Percentiles rank a stretch among this genome's conserved stretches.
Conservation (phyloP, 805 yeast genomes). For the Cephaloascus albidus region DNA sequence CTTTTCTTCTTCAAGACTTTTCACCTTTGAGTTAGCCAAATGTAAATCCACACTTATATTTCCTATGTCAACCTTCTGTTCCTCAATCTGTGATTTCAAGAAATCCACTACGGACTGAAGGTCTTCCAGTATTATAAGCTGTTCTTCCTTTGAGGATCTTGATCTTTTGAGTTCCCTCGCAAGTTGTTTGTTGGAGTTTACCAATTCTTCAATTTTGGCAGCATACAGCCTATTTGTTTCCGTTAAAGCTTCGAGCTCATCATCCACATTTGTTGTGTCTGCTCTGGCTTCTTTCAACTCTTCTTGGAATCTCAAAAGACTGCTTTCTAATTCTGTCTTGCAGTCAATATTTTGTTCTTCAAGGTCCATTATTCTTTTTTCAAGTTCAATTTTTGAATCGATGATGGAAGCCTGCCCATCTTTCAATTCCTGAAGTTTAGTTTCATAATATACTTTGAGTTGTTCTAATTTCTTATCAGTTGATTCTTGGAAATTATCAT, state of each 20-base stretch:
- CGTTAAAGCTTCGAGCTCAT: neutral
- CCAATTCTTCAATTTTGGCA: neutral
- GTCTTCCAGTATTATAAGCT: too few relatives aligned
- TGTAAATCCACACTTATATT: neutral
- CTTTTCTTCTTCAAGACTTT: neutral
- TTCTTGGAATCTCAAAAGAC: constrained; percentile 2
- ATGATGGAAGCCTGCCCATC: constrained; percentile 8
- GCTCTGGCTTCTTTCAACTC: constrained; percentile 2
- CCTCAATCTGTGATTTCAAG: neutral
- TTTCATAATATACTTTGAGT: constrained; percentile 20
- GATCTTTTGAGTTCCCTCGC: neutral
- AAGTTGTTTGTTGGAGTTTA: neutral
- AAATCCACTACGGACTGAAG: neutral
- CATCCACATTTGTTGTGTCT: constrained; percentile 3
- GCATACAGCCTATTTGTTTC: neutral
- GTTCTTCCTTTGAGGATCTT: too few relatives aligned
- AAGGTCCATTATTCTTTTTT: neutral
- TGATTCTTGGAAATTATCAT: constrained; percentile 7
- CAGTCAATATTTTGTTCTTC: constrained; percentile 3
- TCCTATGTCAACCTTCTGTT: neutral
- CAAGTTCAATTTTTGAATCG: constrained; percentile 2
- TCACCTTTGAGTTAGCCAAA: neutral
- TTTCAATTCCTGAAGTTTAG: constrained; percentile 14
- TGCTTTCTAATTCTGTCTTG: constrained; percentile 16
- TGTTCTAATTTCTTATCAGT: constrained; percentile 19